phyloP scores from a whole-genome alignment of 768 basidiomycete species.

The Cystobasidium tubakii region DNA sequence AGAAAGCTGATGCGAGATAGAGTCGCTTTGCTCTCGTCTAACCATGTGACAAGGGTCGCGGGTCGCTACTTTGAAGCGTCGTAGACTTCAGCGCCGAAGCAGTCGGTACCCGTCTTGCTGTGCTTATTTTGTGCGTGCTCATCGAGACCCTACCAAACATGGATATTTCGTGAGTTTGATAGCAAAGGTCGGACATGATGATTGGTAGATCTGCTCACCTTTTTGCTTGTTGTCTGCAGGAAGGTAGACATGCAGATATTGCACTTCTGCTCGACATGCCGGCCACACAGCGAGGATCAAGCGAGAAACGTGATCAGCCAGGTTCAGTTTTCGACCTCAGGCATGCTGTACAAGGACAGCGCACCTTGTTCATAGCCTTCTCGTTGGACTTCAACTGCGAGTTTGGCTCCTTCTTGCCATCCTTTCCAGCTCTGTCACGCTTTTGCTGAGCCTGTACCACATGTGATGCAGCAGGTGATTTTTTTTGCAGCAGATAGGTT shows the following conservation, averaged over 20 bases:
- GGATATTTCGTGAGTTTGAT: background rate
- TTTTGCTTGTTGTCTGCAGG: slow-evolving; percentile 25
- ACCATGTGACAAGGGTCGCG: too few species aligned
- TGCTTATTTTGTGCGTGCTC: slow-evolving; percentile 22
- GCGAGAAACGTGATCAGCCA: slow-evolving; percentile 16
- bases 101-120: slow-evolving; percentile 20
- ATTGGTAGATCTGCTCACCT: slow-evolving; percentile 20
- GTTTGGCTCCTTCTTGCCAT: slow-evolving; percentile 8
- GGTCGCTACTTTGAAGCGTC: slow-evolving; percentile 19
- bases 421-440: slow-evolving; percentile 19
- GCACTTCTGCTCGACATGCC: slow-evolving; percentile 24
- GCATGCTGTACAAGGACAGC: too few species aligned
- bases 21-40: too few species aligned
- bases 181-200: background rate
- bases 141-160: slow-evolving; percentile 15
- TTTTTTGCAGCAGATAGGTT: background rate
- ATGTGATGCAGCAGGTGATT: background rate
- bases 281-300: background rate
- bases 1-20: too few species aligned
- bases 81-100: slow-evolving; percentile 26
- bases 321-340: too few species aligned
- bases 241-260: slow-evolving; percentile 20
- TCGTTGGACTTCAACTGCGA: slow-evolving; percentile 26
- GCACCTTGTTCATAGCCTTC: slow-evolving; percentile 24
- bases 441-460: slow-evolving; percentile 32